Percentiles rank a stretch among this genome's conserved stretches.
Conservation (phyloP, 78 protist species). For the Isochrysis galbana region DNA sequence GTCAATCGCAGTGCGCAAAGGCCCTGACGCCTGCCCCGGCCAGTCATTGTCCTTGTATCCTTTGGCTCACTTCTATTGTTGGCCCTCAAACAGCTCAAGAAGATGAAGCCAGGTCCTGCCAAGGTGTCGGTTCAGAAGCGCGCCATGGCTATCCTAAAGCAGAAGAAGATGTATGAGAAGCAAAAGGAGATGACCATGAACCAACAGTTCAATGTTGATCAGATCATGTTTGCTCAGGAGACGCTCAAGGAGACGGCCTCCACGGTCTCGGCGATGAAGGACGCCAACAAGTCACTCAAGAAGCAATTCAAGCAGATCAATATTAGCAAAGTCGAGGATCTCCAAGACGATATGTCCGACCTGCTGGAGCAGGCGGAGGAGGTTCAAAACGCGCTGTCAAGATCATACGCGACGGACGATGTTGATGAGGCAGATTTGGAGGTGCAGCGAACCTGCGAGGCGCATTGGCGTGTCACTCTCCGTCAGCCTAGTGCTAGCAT, state of each 20-base stretch:
- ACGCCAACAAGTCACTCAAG: background rate
- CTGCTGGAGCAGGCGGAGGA: slow-evolving; percentile 23
- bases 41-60: too few species aligned
- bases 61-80: background rate
- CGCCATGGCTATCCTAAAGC: background rate
- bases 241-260: background rate
- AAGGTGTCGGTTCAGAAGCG: background rate
- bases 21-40: too few species aligned
- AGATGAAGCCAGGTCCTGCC: slow-evolving; percentile 10
- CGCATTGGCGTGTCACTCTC: too few species aligned
- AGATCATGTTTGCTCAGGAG: background rate
- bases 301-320: slow-evolving; percentile 4
- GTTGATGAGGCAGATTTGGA: background rate
- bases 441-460: too few species aligned
- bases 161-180: slow-evolving; percentile 2
- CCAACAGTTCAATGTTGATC: slow-evolving; percentile 13
- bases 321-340: background rate
- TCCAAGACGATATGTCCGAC: slow-evolving; percentile 31
- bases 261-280: slow-evolving; percentile 2
- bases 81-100: background rate
- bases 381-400: background rate
- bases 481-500: too few species aligned
- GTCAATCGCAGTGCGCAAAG: too few species aligned
- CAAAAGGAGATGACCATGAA: background rate
- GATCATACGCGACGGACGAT: background rate